Base-by-base conservation (phyloP, 208 protist species). In the Herpetomonas muscarum region DNA sequence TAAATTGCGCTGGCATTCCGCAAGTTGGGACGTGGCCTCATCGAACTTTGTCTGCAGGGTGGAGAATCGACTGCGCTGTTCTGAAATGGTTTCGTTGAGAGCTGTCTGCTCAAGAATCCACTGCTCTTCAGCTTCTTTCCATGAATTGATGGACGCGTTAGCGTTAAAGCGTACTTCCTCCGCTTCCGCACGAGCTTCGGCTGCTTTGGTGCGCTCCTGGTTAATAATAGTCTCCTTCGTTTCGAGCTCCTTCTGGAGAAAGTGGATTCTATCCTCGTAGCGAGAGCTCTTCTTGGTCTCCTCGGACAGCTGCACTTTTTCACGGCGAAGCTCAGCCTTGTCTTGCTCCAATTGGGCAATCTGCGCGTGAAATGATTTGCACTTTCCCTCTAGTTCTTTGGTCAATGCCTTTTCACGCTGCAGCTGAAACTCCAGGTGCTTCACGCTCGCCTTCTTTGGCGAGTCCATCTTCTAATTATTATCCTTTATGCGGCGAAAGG, bases 351-450 rank as follows among this genome's bases (percentile, higher is more conserved):
- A 62, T 32, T 90, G 74, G 13, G 78, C 66, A 37, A 91, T 75
- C 46, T 90, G 83, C 13, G 73, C 67, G 24, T 84, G 74, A 17
- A 87, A 64, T 4, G 44, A 36, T 51, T 91, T 93, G 51, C 80
- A 79, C 55, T 77, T 81, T 1, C 67, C 76, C 29, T 90, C 72
- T n/a, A 93, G 57, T 41, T 90, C 79, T 51, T 74, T 77, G 15
- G 75, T 69, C 3, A 78, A 63, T 1, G 63, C 53, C 36, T 88
- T 89, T 41, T 90, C 83, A 1, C 86, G 76, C 56, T 87, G 83
- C 21, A 90, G 65, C 32, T 90, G 74, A 64, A 90, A 90, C 41
- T 90, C 86, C 41, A 90, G 52, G 41, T 93, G 81, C 56, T 89
- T 93, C 25, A 85, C 70, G 39, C 70, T 83, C 22, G 73, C 77